Base-by-base conservation (phyloP, 305 asterid genomes). In the Fraxinus albicans region DNA sequence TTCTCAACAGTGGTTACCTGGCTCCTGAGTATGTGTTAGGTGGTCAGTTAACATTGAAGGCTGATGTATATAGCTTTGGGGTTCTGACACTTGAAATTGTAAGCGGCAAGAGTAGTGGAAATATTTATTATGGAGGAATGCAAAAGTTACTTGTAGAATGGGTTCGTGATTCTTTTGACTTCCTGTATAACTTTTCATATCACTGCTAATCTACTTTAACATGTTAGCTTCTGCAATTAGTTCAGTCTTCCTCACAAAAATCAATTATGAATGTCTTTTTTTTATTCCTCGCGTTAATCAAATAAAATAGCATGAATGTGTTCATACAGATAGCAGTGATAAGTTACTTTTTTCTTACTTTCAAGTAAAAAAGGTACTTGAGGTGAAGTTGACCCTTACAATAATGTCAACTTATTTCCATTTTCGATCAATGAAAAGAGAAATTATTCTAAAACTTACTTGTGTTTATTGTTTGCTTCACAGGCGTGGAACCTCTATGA, bases 1-100 rank as follows among this genome's bases (percentile, higher is more conserved):
- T 86, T 84, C 81, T 86, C 63, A 89, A 84, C 97, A 95, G 98
- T 76, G 98, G 98, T 83, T 95, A 95, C 86, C 90, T 95, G 84
- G 98, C 98, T 55, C 98, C 98, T 35, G 98, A 95, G 91, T 95
- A 95, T 86, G 98, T 88, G 81, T 86, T 95, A 86, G 98, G 97
- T 25, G 98, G 98, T 55, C 98, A 90, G 73, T 86, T 95, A 83
- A 95, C 98, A 23, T 36, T 88, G 95, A 95, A 93, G 90, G 98
- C 98, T 31, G 97, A 95, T 29, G 91, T 93, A 36, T 95, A 95
- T 82, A 91, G 98, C 88, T 95, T 91, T 81, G 98, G 98, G 80
- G 88, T 95, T 79, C 88, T 95, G 47, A 89, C 90, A 76, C 95
- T 95, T 81, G 98, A 95, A 90, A 79, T 93, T 58, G 86, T 95